These are phyloP conservation scores for Lipomyces starkeyi DNA, from an alignment of 805 yeast genomes.

Conservation along the genomic window DNA sequence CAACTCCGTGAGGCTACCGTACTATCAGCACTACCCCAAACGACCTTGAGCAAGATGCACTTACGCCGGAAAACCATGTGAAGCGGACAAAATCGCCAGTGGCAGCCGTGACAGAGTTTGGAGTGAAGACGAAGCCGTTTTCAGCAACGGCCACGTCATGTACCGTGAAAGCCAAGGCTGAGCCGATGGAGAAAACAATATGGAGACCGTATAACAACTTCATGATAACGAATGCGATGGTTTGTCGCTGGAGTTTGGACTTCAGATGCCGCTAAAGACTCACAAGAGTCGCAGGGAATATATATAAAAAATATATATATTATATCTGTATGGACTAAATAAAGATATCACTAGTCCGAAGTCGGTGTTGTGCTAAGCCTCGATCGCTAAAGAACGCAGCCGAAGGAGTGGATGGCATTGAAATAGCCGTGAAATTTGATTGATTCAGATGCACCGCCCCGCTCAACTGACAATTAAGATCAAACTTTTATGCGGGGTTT, in stretches of 20 bases:
- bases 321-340: neutral
- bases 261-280: neutral
- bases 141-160: slow-evolving; percentile 18
- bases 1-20: slow-evolving; percentile 34
- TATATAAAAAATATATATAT: no score
- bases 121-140: slow-evolving; percentile 23
- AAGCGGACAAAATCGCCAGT: slow-evolving; percentile 34
- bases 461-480: neutral
- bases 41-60: neutral
- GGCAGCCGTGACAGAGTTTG: slow-evolving; percentile 28
- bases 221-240: neutral
- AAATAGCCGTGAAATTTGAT: neutral
- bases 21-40: neutral
- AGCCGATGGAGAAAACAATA: neutral
- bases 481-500: neutral
- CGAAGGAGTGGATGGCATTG: neutral
- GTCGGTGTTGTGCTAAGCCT: no score
- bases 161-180: slow-evolving; percentile 17
- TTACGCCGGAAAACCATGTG: slow-evolving; percentile 6
- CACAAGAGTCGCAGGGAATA: neutral
- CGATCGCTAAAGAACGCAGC: neutral
- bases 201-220: neutral
- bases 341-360: neutral
- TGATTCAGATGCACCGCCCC: neutral
- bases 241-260: neutral